Evolutionary conservation across 257 asterid species (phyloP), one percentile per base, ranked within the genome.

Genomic region (Cynanchum wilfordii): DNA sequence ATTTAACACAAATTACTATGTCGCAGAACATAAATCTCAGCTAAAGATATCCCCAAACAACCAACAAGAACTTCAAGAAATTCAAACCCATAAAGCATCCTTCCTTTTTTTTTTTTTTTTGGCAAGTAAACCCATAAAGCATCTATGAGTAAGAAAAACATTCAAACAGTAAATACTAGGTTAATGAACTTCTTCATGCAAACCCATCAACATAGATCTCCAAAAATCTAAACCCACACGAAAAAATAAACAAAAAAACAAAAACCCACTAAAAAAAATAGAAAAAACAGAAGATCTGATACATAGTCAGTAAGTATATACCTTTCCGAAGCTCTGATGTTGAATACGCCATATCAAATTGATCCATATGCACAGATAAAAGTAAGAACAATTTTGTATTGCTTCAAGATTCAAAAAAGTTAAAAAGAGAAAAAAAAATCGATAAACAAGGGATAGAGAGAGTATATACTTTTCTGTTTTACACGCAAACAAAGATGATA

Each of bases 281-380:
- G 64, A 17, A 70, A 81, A 70, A 81, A 73, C 74, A 71, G 71
- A 73, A 76, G 81, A 81, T 82, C 82, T 76, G 82, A 72, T 45
- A 40, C 49, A 60, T 71, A 69, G 72, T 42, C 51, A 73, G 50
- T 24, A 22, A 50, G 81, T 55, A 71, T 69, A 73, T 64, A 92
- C 96, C 96, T 88, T 86, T 79, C 30, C 86, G 88, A 49, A 87
- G 93, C 81, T 84, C 83, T 45, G 72, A 63, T 45, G 72, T 73
- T 78, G 88, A 85, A 73, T 81, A 80, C 52, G 80, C 78, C 86
- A 82, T 77, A 77, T 80, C 86, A 76, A 75, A 76, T 54, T 70
- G 81, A 82, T 85, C 96, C 93, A 88, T 88, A 54, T 51, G 66
- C 70, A 73, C 72, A 74, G 52, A 51, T 57, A 65, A 65, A 73